Percentiles rank a stretch among this genome's conserved stretches.
Conservation (phyloP, 192 early-diverging fungal genomes). For the Paraglomus occultum region DNA sequence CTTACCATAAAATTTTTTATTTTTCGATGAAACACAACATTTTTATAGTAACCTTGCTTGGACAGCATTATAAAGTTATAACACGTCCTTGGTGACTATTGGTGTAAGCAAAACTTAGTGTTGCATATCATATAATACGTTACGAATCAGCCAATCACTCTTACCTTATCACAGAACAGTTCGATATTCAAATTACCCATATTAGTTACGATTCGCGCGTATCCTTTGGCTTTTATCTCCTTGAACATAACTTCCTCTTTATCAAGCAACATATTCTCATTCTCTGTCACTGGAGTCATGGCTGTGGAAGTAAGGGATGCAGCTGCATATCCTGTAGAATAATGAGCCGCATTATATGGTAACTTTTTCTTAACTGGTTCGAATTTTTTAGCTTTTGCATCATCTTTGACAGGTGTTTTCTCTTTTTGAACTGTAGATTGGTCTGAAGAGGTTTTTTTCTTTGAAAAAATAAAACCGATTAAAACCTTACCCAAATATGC, state of each 20-base stretch:
- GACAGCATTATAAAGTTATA: constrained; percentile 91
- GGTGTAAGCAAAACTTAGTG: background rate
- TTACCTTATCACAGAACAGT: constrained; percentile 72
- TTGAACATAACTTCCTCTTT: constrained; percentile 91
- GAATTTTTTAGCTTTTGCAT: constrained; percentile 29
- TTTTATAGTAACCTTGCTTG: constrained; percentile 84
- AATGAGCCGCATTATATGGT: constrained; percentile 80
- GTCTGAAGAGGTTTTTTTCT: constrained; percentile 34
- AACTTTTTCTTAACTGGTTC: constrained; percentile 46
- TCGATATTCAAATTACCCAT: constrained; percentile 82
- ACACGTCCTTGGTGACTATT: constrained; percentile 77
- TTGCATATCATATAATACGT: background rate
- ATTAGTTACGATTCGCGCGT: constrained; percentile 76
- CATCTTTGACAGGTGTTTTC: constrained; percentile 23
- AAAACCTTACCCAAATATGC: background rate
- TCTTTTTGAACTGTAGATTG: constrained; percentile 25
- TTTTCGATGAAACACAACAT: constrained; percentile 79
- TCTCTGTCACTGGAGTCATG: constrained; percentile 64
- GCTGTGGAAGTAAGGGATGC: constrained; percentile 88
- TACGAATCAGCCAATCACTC: background rate
- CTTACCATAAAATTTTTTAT: constrained; percentile 90
- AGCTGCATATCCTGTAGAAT: constrained; percentile 73
- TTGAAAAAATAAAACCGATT: background rate
- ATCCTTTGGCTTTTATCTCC: constrained; percentile 78
- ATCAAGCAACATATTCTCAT: constrained; percentile 65